A percentile compares a stretch with the other conserved stretches of the same genome.
Evolutionary conservation across 2,329 filamentous ascomycete species (phyloP).

Genomic region (Fusarium stilboides): DNA sequence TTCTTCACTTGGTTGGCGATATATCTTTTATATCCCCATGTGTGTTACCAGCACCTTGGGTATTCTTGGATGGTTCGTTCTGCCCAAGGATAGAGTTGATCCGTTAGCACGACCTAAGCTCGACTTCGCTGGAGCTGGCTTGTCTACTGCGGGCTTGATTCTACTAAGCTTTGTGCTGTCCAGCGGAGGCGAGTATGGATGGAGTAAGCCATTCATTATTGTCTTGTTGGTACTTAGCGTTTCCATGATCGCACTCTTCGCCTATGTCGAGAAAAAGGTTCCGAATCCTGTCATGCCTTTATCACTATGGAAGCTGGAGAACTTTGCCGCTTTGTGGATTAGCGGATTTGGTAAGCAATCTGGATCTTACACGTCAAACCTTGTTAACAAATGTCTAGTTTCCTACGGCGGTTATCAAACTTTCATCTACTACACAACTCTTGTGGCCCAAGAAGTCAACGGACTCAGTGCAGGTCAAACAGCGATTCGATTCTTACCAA

Average conservation of each 20-base stretch:
- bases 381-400: neutral
- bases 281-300: too few species aligned
- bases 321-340: too few species aligned
- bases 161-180: neutral
- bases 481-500: neutral
- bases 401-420: slow-evolving; percentile 33
- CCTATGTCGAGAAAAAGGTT: too few species aligned
- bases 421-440: slow-evolving; percentile 23
- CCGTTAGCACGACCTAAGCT: neutral
- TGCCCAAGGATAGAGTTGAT: neutral
- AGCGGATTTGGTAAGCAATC: too few species aligned
- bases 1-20: slow-evolving; percentile 25
- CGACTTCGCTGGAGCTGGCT: neutral
- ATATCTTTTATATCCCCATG: slow-evolving; percentile 24
- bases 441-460: slow-evolving; percentile 26
- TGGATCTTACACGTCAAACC: neutral
- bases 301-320: too few species aligned
- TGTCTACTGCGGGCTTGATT: neutral
- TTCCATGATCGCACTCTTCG: too few species aligned
- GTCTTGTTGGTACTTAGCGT: too few species aligned
- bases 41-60: slow-evolving; percentile 13
- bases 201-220: neutral
- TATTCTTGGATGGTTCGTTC: slow-evolving; percentile 37
- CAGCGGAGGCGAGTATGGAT: neutral
- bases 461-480: slow-evolving; percentile 25